Conservation (phyloP, 306 rosid genomes). For the Vachellia collinsii region DNA sequence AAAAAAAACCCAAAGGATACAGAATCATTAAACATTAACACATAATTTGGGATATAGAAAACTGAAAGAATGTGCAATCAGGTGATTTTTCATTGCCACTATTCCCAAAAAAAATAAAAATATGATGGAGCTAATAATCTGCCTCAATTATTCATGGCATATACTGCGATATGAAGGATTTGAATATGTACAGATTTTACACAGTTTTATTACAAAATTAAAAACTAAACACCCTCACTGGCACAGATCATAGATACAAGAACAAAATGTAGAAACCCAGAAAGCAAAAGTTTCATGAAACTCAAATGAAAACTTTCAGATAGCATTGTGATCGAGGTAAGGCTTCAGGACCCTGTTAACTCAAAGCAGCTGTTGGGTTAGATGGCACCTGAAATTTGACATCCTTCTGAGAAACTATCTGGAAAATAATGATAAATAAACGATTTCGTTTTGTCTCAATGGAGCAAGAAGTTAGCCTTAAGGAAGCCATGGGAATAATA, state of each 20-base stretch:
- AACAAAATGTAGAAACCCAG: conserved; percentile 19
- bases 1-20: no score
- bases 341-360: conserved; percentile 14
- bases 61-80: no score
- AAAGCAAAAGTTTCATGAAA: not conserved
- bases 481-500: conserved; percentile 3
- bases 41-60: no score
- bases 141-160: not conserved
- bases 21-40: no score
- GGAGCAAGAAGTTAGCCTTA: conserved; percentile 1
- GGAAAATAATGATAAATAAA: not conserved
- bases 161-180: not conserved
- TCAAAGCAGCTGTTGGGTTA: conserved; percentile 32
- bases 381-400: conserved; percentile 39
- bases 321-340: conserved; percentile 26
- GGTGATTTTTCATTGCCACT: no score
- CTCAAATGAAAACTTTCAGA: conserved; percentile 9
- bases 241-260: no score
- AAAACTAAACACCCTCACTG: not conserved
- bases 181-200: conserved; percentile 32
- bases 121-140: not conserved
- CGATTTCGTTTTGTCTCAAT: not conserved
- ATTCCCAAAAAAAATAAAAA: not conserved
- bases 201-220: not conserved
- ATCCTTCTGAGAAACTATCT: not conserved